phyloP scores from a whole-genome alignment of 176 grass and related monocot genomes.

The Carex cristatella region DNA sequence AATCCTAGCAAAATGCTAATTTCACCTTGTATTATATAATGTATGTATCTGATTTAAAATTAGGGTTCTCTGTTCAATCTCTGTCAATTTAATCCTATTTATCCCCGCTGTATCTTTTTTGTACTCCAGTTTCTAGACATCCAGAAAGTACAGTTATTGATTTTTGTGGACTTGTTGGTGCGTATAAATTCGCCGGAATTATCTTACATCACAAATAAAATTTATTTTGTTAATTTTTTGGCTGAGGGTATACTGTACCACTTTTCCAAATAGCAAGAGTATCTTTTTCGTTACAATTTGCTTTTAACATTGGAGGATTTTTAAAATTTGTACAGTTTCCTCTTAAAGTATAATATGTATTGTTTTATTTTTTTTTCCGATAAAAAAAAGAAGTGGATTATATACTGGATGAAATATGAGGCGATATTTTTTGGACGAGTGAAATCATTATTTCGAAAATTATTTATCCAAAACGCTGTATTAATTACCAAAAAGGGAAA shows the following conservation, averaged over 20 bases:
- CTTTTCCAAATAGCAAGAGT: neutral
- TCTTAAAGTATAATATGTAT: no score
- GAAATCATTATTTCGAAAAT: neutral
- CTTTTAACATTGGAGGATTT: neutral
- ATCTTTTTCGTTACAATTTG: neutral
- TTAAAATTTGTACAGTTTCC: no score
- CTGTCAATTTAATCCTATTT: neutral
- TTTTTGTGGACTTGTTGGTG: neutral
- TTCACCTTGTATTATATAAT: conserved; percentile 2
- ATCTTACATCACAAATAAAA: neutral
- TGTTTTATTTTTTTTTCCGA: neutral
- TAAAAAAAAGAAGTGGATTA: no score
- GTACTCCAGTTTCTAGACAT: neutral
- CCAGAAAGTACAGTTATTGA: neutral
- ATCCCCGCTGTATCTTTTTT: neutral
- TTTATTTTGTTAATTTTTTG: neutral
- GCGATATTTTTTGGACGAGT: no score
- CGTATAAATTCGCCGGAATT: neutral
- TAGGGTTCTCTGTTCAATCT: neutral
- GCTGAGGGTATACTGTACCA: neutral
- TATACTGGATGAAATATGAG: no score
- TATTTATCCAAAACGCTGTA: neutral
- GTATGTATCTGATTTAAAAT: neutral
- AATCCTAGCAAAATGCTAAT: conserved; percentile 2
- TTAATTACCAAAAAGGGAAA: neutral